A percentile compares a stretch with the other conserved stretches of the same genome.
Evolutionary conservation across 805 yeast species (phyloP).

Genomic region (Priceomyces medius): DNA sequence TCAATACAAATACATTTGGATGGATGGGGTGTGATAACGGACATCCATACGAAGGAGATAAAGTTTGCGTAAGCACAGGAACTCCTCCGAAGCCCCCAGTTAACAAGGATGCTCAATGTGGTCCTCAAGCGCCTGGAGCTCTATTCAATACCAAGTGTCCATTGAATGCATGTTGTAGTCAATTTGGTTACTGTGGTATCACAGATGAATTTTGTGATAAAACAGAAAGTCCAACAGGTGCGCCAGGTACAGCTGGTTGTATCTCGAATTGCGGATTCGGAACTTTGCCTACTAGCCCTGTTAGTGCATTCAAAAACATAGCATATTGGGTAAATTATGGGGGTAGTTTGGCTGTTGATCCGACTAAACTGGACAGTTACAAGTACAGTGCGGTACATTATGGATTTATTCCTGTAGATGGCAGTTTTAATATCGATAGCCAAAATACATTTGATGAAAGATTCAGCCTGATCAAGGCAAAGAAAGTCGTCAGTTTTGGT

Average conservation of each 20-base stretch:
- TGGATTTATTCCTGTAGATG: conserved; percentile 14
- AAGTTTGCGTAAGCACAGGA: conserved; percentile 16
- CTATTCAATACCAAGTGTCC: conserved; percentile 15
- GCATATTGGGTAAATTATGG: conserved; percentile 17
- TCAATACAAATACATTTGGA: conserved; percentile 13
- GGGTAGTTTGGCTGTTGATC: conserved; percentile 10
- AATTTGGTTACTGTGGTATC: conserved; percentile 13
- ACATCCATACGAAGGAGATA: conserved; percentile 6
- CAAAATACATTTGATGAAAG: not conserved
- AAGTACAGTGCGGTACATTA: conserved; percentile 15
- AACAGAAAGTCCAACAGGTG: conserved; percentile 11
- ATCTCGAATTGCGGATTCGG: conserved; percentile 19
- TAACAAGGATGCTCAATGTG: conserved; percentile 17
- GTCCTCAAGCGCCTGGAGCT: conserved; percentile 18
- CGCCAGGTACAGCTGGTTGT: conserved; percentile 18
- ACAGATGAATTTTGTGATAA: conserved; percentile 14
- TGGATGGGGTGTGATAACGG: conserved; percentile 17
- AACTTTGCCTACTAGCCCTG: conserved; percentile 11
- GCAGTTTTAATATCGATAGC: conserved; percentile 12
- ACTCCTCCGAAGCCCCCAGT: conserved; percentile 16
- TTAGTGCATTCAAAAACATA: conserved; percentile 13
- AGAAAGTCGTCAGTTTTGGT: conserved; percentile 17
- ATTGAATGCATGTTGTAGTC: conserved; percentile 19
- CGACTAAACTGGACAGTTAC: conserved; percentile 5
- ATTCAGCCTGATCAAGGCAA: conserved; percentile 11